phyloP scores from a whole-genome alignment of 257 asterid species.

The Vinca minor region DNA sequence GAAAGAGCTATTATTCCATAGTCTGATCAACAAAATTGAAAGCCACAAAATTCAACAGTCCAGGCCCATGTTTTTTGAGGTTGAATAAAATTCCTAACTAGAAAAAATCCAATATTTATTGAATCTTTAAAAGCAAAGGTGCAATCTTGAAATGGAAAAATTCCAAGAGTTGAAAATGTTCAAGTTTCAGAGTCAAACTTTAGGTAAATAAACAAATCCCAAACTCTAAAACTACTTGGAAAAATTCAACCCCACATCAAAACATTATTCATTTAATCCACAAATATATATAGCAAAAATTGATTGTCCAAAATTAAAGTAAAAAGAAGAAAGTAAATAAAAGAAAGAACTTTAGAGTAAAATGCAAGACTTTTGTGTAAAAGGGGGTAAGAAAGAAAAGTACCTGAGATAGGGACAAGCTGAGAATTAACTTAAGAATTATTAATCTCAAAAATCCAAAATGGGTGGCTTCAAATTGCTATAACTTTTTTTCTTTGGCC shows the following conservation, averaged over 20 bases:
- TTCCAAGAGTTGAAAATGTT: slow-evolving; percentile 25
- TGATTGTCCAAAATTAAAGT: slow-evolving; percentile 5
- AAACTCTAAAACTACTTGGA: slow-evolving; percentile 16
- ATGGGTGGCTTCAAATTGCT: slow-evolving; percentile 13
- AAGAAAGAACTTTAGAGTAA: slow-evolving; percentile 24
- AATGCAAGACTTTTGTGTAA: slow-evolving; percentile 15
- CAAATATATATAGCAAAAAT: neutral
- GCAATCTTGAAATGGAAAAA: slow-evolving; percentile 26
- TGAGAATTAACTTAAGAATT: slow-evolving; percentile 23
- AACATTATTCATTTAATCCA: neutral
- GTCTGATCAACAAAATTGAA: no score
- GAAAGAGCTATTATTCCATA: no score
- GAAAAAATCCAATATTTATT: slow-evolving; percentile 13
- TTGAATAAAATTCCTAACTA: slow-evolving; percentile 12
- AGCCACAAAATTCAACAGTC: slow-evolving; percentile 29
- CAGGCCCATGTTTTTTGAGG: slow-evolving; percentile 20
- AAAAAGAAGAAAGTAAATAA: neutral
- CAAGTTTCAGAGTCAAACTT: slow-evolving; percentile 31
- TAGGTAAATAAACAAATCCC: slow-evolving; percentile 24
- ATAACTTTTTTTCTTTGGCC: slow-evolving; percentile 19
- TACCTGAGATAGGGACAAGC: slow-evolving; percentile 46
- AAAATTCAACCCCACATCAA: slow-evolving; percentile 18
- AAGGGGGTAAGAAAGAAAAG: no score
- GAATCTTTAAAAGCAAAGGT: slow-evolving; percentile 28
- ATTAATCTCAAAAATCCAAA: slow-evolving; percentile 7